phyloP scores from a whole-genome alignment of 2,329 filamentous ascomycete species.

The Scedosporium minutisporum region DNA sequence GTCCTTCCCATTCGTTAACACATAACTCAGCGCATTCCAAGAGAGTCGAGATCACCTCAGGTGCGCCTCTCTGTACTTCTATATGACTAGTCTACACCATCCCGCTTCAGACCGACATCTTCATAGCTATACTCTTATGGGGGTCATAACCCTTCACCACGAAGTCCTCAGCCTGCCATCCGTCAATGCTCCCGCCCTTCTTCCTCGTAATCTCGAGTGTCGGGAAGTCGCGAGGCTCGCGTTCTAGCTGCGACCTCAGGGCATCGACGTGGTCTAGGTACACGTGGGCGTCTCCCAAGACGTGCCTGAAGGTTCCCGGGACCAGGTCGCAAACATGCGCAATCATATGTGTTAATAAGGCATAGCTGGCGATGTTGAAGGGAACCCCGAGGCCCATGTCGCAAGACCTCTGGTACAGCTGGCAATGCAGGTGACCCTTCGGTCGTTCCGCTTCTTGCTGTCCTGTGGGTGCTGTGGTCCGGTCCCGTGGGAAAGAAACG shows the following conservation, averaged over 20 bases:
- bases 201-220: constrained; percentile 62
- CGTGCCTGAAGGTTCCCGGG: constrained; percentile 82
- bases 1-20: neutral
- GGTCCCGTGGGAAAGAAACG: constrained; percentile 57
- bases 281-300: constrained; percentile 97
- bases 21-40: neutral
- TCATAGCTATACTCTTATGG: constrained; percentile 90
- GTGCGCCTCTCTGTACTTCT: neutral
- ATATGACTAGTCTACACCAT: neutral
- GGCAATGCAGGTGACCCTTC: constrained; percentile 70
- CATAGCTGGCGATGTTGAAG: constrained; percentile 96
- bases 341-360: constrained; percentile 88
- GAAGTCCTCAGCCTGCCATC: constrained; percentile 84
- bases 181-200: constrained; percentile 69
- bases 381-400: constrained; percentile 97
- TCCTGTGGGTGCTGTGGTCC: constrained; percentile 15
- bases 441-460: constrained; percentile 34
- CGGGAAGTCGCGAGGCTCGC: constrained; percentile 76
- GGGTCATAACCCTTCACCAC: constrained; percentile 80
- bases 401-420: constrained; percentile 87
- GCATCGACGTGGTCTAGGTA: constrained; percentile 91
- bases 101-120: constrained; percentile 72
- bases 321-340: constrained; percentile 77
- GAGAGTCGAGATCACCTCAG: neutral
- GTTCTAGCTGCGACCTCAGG: constrained; percentile 65